Evolutionary conservation across 208 protist genomes (phyloP).

Genomic region (Entamoeba moshkovskii): DNA sequence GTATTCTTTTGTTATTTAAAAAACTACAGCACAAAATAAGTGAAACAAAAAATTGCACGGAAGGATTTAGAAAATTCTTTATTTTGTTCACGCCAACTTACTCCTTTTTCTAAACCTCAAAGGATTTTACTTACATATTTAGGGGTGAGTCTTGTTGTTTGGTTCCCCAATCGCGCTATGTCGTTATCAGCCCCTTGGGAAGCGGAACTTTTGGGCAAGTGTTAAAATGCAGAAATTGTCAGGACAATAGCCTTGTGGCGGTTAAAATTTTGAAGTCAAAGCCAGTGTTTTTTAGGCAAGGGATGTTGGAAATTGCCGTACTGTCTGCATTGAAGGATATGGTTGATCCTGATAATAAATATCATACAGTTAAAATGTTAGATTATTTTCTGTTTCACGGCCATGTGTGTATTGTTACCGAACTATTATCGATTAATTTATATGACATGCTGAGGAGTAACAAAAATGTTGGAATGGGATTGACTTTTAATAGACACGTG

Average conservation of each 20-base stretch:
- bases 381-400: not conserved
- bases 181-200: constrained; percentile 46
- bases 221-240: constrained; percentile 39
- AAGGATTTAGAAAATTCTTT: too few species aligned
- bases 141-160: constrained; percentile 17
- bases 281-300: constrained; percentile 29
- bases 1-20: constrained; percentile 18
- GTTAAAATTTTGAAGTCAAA: constrained; percentile 44
- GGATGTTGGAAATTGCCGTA: constrained; percentile 31
- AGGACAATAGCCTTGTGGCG: constrained; percentile 6
- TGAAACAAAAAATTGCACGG: not conserved
- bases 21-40: not conserved
- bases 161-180: constrained; percentile 52
- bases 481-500: constrained; percentile 38
- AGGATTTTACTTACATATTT: constrained; percentile 21
- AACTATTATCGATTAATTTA: constrained; percentile 37
- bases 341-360: constrained; percentile 29
- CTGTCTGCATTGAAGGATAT: not conserved
- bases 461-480: constrained; percentile 49
- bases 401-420: not conserved
- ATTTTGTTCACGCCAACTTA: not conserved
- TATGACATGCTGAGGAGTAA: constrained; percentile 64
- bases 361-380: not conserved
- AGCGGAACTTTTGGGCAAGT: constrained; percentile 75
- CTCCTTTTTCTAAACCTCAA: constrained; percentile 27